phyloP scores from a whole-genome alignment of 129 eudicot genomes.

The Chrysanthemum lavandulifolium region DNA sequence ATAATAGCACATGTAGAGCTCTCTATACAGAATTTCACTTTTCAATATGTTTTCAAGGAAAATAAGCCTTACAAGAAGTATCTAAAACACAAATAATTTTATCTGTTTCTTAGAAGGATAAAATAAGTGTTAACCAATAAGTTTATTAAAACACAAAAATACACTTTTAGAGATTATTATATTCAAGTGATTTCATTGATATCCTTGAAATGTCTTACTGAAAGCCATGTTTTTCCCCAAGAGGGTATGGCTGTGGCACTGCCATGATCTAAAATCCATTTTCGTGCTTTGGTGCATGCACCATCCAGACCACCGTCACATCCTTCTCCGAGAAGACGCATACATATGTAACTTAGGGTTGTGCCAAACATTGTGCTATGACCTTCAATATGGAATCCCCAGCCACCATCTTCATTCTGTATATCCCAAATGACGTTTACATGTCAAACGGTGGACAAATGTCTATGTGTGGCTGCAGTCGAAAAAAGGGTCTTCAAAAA shows the following conservation, averaged over 20 bases:
- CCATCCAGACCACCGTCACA: conserved; percentile 50
- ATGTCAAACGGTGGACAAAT: neutral
- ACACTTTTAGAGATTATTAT: neutral
- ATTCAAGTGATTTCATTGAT: neutral
- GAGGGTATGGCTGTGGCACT: conserved; percentile 52
- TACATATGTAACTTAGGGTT: conserved; percentile 46
- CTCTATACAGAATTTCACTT: too few relatives aligned
- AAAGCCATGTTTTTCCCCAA: conserved; percentile 85
- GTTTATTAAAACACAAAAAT: neutral
- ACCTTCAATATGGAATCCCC: conserved; percentile 76
- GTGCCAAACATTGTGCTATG: conserved; percentile 73
- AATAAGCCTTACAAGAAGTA: too few relatives aligned
- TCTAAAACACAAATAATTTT: too few relatives aligned
- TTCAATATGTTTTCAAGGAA: too few relatives aligned
- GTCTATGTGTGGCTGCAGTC: neutral
- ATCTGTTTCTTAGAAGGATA: too few relatives aligned
- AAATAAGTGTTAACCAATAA: neutral
- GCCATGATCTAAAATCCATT: conserved; percentile 82
- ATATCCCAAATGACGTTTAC: neutral
- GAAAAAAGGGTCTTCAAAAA: neutral
- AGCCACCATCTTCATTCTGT: conserved; percentile 79
- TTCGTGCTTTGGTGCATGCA: conserved; percentile 56
- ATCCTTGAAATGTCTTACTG: conserved; percentile 35
- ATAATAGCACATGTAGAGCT: too few relatives aligned
- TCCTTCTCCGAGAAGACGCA: conserved; percentile 68